Evolutionary conservation across 148 eudicot species (phyloP), one percentile per base, ranked within the genome.

Genomic region (Cornus kousa): DNA sequence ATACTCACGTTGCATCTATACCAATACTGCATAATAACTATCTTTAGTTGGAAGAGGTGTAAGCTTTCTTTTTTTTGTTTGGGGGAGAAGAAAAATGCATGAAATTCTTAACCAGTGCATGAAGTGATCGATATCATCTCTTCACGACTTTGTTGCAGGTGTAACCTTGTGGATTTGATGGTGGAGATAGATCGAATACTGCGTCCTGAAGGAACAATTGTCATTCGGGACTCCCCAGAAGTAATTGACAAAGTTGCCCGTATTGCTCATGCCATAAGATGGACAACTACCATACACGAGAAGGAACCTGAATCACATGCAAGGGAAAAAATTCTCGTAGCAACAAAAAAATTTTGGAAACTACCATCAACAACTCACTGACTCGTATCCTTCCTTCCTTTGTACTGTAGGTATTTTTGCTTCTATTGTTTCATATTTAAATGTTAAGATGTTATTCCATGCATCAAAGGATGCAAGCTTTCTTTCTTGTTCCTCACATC

Each of bases 161-260:
- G 99, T 82, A 88, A 89, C 85, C 83, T 97, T 16, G 95, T 94
- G 73, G 98, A 97, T 81, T 73, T 97, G 57, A 92, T 97, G 95
- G 90, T 97, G 24, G 99, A 97, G 83, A 94, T 97, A 74, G 99
- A 94, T 78, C 86, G 99, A 66, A 92, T 97, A 70, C 72, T 97
- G 72, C 95, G 99, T 3, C 99, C 98, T 2, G 94, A 92, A 85
- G 99, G 99, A 67, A 97, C 91, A 2, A 94, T 92, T 33, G 87
- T 97, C 24, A 82, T 97, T 57, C 90, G 99, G 69, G 99, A 97
- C 66, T 84, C 89, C 40, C 97, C 94, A 0, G 99, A 92, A 85
- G 88, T 78, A 72, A 86, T 97, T 24, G 97, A 91, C 43, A 97
- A 86, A 82, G 82, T 94, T 53, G 87, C 59, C 16, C 97, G 94